Evolutionary conservation across 2,329 filamentous ascomycete species (phyloP).

Genomic region (Botryotinia narcissicola): DNA sequence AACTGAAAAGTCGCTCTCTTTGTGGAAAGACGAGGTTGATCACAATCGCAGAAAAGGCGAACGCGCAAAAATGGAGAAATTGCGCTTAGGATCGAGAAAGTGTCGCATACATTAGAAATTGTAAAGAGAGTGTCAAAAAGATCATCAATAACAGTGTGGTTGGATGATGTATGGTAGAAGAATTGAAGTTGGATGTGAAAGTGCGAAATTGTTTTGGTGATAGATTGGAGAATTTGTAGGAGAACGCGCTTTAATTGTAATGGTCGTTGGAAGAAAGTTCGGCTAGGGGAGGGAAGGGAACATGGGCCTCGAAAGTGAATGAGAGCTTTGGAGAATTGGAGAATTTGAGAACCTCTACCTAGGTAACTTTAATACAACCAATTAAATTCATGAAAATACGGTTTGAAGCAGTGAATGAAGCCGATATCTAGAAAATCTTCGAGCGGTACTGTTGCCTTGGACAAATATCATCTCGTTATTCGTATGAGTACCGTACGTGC

Average conservation of each 20-base stretch:
- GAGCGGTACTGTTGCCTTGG: conserved; percentile 20
- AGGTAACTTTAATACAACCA: conserved; percentile 7
- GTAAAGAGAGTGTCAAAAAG: conserved; percentile 28
- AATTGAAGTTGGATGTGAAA: conserved; percentile 22
- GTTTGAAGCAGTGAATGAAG: conserved; percentile 14
- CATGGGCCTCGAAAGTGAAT: not conserved
- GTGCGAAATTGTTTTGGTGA: conserved; percentile 22
- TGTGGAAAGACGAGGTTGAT: conserved; percentile 27
- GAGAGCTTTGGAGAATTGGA: conserved; percentile 8
- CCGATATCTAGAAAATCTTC: not conserved
- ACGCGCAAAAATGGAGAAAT: conserved; percentile 31
- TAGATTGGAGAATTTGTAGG: conserved; percentile 23
- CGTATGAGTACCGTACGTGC: not conserved
- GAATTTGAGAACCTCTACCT: not conserved
- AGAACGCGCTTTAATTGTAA: conserved; percentile 13
- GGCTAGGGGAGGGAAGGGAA: conserved; percentile 12
- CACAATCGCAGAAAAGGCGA: conserved; percentile 32
- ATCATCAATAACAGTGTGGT: conserved; percentile 22
- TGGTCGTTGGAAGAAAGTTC: conserved; percentile 17
- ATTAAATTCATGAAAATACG: conserved; percentile 17
- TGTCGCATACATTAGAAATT: conserved; percentile 35
- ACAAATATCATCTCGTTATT: not conserved
- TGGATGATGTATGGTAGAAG: conserved; percentile 18
- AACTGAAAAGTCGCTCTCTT: conserved; percentile 21
- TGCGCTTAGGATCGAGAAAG: conserved; percentile 32